These are phyloP conservation scores for Gossypium ekmanianum DNA, from an alignment of 345 rosid genomes.

Conservation along the genomic window DNA sequence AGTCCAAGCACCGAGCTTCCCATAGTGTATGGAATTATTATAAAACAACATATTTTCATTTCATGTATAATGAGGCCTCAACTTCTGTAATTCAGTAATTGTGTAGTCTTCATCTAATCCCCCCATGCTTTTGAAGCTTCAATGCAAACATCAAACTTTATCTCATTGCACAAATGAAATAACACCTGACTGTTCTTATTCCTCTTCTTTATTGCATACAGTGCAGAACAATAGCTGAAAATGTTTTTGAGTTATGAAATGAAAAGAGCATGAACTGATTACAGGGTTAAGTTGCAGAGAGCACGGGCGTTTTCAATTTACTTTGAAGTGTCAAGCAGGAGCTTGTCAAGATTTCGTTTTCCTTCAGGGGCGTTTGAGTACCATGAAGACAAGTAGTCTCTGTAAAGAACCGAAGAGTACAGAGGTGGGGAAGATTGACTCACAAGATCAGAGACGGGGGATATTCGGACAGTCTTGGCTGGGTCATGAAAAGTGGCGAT, in stretches of 20 bases:
- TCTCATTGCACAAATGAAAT: not conserved
- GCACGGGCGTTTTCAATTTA: not conserved
- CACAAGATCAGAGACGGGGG: conserved; percentile 54
- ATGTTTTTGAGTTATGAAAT: conserved; percentile 1
- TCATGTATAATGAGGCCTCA: not conserved
- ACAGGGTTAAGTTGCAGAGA: conserved; percentile 9
- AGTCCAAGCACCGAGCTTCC: too few species aligned
- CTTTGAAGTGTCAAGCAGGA: conserved; percentile 22
- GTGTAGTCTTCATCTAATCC: not conserved
- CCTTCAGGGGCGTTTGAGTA: conserved; percentile 78
- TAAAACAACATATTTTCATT: too few species aligned
- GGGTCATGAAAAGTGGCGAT: conserved; percentile 91
- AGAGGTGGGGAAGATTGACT: conserved; percentile 33
- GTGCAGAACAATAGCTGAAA: conserved; percentile 1
- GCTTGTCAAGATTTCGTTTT: conserved; percentile 70
- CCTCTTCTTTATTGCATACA: not conserved
- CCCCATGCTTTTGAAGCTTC: not conserved
- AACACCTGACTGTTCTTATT: not conserved
- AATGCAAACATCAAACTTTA: not conserved
- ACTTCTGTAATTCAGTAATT: not conserved
- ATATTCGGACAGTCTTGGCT: conserved; percentile 48
- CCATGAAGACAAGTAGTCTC: conserved; percentile 72
- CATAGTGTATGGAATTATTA: too few species aligned
- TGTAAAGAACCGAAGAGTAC: conserved; percentile 53
- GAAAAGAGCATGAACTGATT: not conserved